These are phyloP conservation scores for Candida oleophila DNA, from an alignment of 805 yeast genomes.

Conservation along the genomic window DNA sequence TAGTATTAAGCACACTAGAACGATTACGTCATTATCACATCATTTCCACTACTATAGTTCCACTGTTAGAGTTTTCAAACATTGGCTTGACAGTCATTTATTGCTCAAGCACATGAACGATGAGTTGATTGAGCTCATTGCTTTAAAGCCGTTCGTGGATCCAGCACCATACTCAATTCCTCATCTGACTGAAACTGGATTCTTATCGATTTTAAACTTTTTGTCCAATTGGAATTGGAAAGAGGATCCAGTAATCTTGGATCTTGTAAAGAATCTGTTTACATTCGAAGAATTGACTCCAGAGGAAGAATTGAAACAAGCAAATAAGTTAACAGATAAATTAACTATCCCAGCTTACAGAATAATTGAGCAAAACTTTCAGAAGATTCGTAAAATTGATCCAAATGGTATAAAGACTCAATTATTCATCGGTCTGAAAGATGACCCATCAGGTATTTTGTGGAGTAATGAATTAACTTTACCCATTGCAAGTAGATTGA, in stretches of 20 bases:
- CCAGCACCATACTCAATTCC: slow-evolving; percentile 85
- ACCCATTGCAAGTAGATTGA: slow-evolving; percentile 84
- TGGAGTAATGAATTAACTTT: slow-evolving; percentile 68
- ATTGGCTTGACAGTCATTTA: slow-evolving; percentile 85
- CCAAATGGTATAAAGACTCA: slow-evolving; percentile 81
- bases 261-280: slow-evolving; percentile 50
- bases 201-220: slow-evolving; percentile 68
- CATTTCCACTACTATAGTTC: slow-evolving; percentile 74
- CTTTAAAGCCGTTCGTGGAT: slow-evolving; percentile 81
- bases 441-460: slow-evolving; percentile 81
- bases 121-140: slow-evolving; percentile 79
- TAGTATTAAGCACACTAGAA: slow-evolving; percentile 76
- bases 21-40: slow-evolving; percentile 67
- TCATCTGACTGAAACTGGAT: slow-evolving; percentile 75
- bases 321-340: slow-evolving; percentile 54
- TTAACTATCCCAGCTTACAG: slow-evolving; percentile 63
- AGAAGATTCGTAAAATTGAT: slow-evolving; percentile 68
- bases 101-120: slow-evolving; percentile 70
- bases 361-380: slow-evolving; percentile 60
- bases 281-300: slow-evolving; percentile 24
- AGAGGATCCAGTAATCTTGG: slow-evolving; percentile 79
- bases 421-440: slow-evolving; percentile 77
- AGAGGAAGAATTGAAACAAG: slow-evolving; percentile 22
- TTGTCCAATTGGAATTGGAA: slow-evolving; percentile 92
- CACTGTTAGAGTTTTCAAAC: slow-evolving; percentile 79